phyloP scores from a whole-genome alignment of 306 rosid genomes.

The Sophora flavescens region DNA sequence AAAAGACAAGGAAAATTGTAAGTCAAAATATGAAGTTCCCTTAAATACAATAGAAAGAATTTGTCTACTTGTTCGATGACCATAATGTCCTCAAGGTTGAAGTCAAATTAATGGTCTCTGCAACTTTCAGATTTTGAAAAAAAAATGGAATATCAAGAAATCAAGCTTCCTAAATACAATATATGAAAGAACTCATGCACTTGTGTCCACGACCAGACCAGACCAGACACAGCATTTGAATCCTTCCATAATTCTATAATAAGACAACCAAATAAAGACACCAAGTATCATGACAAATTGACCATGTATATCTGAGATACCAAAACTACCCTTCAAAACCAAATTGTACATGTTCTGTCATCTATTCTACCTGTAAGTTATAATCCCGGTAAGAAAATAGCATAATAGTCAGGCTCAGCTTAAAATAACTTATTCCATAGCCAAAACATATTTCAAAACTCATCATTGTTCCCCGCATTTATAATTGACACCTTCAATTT shows the following conservation, averaged over 20 bases:
- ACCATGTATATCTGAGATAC: not conserved
- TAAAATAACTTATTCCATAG: not conserved
- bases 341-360: not conserved
- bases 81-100: not conserved
- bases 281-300: not conserved
- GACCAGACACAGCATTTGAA: constrained; percentile 15
- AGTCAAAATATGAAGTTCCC: not conserved
- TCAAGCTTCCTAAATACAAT: constrained; percentile 27
- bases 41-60: not conserved
- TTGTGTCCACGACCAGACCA: constrained; percentile 8
- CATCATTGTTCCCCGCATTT: constrained; percentile 16
- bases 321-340: not conserved
- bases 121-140: not conserved
- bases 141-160: not conserved
- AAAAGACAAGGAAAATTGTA: not conserved
- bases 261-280: not conserved
- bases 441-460: not conserved
- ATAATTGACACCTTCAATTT: no score
- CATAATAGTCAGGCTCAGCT: not conserved
- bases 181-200: constrained; percentile 27
- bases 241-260: not conserved
- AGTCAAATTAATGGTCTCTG: not conserved
- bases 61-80: not conserved
- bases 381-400: not conserved
- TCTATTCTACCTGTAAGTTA: not conserved